A percentile compares a stretch with the other conserved stretches of the same genome.
Conservation (phyloP, 2,329 filamentous ascomycete genomes). For the Aspergillus ustus region DNA sequence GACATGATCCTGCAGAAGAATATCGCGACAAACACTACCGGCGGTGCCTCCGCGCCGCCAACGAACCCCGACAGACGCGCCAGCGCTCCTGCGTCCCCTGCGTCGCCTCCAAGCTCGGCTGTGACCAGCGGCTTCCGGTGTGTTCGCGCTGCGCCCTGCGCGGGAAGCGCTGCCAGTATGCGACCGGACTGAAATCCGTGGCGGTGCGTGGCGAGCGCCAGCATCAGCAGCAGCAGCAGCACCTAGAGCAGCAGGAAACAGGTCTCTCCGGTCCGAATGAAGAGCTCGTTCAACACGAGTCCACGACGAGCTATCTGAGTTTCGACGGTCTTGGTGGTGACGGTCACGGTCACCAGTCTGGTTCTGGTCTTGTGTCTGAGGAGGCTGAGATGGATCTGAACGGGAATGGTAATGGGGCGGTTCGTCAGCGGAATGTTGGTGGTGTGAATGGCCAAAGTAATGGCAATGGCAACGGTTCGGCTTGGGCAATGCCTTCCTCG, state of each 20-base stretch:
- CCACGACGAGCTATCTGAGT: neutral
- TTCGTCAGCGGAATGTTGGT: neutral
- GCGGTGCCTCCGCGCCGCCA: conserved; percentile 4
- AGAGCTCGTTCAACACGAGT: neutral
- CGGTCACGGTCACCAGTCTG: no score
- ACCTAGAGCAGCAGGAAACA: neutral
- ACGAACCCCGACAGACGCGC: conserved; percentile 2
- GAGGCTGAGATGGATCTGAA: neutral
- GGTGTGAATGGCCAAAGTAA: neutral
- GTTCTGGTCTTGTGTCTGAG: neutral
- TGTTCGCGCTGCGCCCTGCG: conserved; percentile 5
- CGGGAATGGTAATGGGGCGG: neutral
- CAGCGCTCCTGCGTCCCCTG: conserved; percentile 6
- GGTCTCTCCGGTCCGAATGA: neutral
- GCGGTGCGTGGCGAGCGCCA: neutral
- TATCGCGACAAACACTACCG: conserved; percentile 10
- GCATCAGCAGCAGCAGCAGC: neutral
- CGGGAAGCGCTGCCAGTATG: conserved; percentile 1
- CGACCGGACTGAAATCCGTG: neutral
- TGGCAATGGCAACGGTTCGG: neutral
- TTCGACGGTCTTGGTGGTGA: neutral
- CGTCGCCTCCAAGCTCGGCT: conserved; percentile 5
- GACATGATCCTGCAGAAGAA: conserved; percentile 2
- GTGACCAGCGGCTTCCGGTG: conserved; percentile 2
- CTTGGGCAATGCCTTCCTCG: neutral